These are phyloP conservation scores for Copromyces sp. DNA, from an alignment of 495 filamentous ascomycete genomes.

Conservation along the genomic window DNA sequence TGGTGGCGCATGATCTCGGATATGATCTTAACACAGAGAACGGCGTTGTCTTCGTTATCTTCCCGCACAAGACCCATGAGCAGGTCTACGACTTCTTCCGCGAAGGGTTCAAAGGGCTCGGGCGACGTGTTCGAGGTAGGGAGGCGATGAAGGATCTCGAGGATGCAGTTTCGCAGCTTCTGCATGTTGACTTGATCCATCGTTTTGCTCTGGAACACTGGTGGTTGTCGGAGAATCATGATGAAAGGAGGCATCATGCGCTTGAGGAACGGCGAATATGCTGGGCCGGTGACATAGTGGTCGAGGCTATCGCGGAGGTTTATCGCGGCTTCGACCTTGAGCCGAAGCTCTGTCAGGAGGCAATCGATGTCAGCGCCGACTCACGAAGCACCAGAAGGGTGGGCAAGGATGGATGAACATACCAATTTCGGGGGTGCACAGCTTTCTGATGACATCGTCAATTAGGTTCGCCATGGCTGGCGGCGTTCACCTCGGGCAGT, in stretches of 20 bases:
- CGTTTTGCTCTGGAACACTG: slow-evolving; percentile 82
- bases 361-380: not conserved
- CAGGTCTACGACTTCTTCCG: slow-evolving; percentile 73
- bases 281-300: slow-evolving; percentile 41
- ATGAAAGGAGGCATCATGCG: slow-evolving; percentile 87
- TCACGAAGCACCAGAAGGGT: not conserved
- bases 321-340: slow-evolving; percentile 64
- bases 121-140: slow-evolving; percentile 57
- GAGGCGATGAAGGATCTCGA: slow-evolving; percentile 89
- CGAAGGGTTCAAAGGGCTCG: slow-evolving; percentile 78
- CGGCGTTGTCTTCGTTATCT: slow-evolving; percentile 98
- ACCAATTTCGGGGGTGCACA: slow-evolving; percentile 45
- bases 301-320: slow-evolving; percentile 82
- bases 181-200: slow-evolving; percentile 63
- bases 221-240: slow-evolving; percentile 71
- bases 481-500: slow-evolving; percentile 20
- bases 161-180: slow-evolving; percentile 81
- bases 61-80: slow-evolving; percentile 77
- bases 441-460: slow-evolving; percentile 43
- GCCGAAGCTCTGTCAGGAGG: slow-evolving; percentile 51
- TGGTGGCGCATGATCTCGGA: slow-evolving; percentile 95
- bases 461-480: slow-evolving; percentile 43
- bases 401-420: slow-evolving; percentile 4
- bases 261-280: slow-evolving; percentile 68
- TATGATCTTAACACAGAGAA: slow-evolving; percentile 93